These are phyloP conservation scores for Onygenales sp. DNA, from an alignment of 2,329 filamentous ascomycete genomes.

Conservation along the genomic window DNA sequence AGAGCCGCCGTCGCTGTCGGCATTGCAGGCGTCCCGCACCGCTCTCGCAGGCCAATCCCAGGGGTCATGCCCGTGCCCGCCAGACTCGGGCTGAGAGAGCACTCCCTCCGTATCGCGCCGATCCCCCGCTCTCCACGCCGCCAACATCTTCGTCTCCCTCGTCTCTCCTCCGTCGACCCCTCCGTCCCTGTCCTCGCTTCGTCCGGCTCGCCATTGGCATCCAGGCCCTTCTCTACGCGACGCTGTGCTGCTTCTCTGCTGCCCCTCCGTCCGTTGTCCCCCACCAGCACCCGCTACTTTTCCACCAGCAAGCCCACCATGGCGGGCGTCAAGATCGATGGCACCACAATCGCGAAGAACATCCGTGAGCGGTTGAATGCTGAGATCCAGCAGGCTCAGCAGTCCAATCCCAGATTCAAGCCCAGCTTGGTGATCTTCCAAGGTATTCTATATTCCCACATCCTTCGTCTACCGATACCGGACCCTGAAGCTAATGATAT, in stretches of 20 bases:
- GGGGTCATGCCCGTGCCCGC: slow-evolving; percentile 10
- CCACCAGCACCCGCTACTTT: slow-evolving; percentile 29
- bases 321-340: slow-evolving; percentile 87
- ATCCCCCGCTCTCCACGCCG: not conserved
- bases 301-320: slow-evolving; percentile 54
- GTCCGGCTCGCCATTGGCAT: not conserved
- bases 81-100: slow-evolving; percentile 11
- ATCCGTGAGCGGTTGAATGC: slow-evolving; percentile 74
- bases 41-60: slow-evolving; percentile 1
- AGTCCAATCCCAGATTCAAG: slow-evolving; percentile 74
- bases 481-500: slow-evolving; percentile 2
- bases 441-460: slow-evolving; percentile 44
- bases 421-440: slow-evolving; percentile 92
- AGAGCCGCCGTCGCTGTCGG: not conserved
- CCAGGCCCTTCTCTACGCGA: slow-evolving; percentile 8
- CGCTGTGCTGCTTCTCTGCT: slow-evolving; percentile 8
- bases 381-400: slow-evolving; percentile 74
- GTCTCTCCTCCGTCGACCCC: slow-evolving; percentile 7
- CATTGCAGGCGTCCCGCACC: not conserved
- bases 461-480: slow-evolving; percentile 1
- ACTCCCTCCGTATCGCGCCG: slow-evolving; percentile 1
- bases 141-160: not conserved
- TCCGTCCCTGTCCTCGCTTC: slow-evolving; percentile 6
- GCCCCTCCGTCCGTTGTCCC: not conserved
- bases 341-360: slow-evolving; percentile 84